Evolutionary conservation across 306 rosid species (phyloP).

Genomic region (Coriaria nepalensis): DNA sequence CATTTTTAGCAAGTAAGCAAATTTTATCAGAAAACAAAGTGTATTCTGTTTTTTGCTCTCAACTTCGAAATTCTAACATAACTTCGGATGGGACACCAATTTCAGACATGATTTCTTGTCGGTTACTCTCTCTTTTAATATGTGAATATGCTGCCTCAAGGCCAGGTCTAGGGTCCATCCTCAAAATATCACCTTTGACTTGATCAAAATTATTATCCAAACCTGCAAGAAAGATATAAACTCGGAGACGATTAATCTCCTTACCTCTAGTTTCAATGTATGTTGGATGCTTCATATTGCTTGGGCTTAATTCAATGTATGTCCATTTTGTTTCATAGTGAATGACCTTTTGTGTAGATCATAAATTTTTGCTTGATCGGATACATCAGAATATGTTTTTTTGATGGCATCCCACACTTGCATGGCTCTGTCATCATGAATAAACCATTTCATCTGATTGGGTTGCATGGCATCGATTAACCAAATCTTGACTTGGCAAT

Average conservation of each 20-base stretch:
- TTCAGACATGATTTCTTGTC: slow-evolving; percentile 2
- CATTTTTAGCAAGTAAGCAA: too few species aligned
- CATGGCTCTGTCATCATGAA: not conserved
- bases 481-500: slow-evolving; percentile 3
- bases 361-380: slow-evolving; percentile 2
- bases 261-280: not conserved
- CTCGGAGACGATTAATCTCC: not conserved
- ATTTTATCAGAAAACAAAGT: too few species aligned
- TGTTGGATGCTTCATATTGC: not conserved
- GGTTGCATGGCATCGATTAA: not conserved
- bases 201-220: not conserved
- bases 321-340: not conserved
- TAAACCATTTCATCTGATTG: not conserved
- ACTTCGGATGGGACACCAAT: not conserved
- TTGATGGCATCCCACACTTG: not conserved
- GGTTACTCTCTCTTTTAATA: not conserved
- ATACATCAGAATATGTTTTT: not conserved
- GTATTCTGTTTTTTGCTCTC: too few species aligned
- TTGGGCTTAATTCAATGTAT: slow-evolving; percentile 1
- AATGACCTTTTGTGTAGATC: not conserved
- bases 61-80: too few species aligned
- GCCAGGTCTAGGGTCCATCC: not conserved
- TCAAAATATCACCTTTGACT: too few species aligned
- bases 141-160: not conserved
- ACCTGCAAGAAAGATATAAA: not conserved